Base-by-base conservation (phyloP, 148 eudicot species). In the Dianthus caryophyllus region DNA sequence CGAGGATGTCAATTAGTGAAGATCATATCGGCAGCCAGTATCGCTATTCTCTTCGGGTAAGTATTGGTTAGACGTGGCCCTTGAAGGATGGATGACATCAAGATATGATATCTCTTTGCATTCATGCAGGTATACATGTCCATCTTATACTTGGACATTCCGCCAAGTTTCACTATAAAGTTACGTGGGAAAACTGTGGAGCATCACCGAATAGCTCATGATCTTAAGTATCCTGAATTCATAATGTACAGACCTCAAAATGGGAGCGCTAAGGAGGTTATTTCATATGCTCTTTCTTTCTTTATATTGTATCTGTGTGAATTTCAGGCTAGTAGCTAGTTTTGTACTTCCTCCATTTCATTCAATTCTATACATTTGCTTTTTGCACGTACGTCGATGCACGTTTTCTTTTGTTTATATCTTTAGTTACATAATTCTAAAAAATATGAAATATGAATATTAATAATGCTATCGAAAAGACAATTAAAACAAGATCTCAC, bases 191-290 rank as follows among this genome's bases (percentile, higher is more conserved):
- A 61, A 68, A 84, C 69, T 74, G 87, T 91, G 63, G 71, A 77
- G 71, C 83, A 80, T 76, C 92, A 82, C 83, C 85, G 79, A 73
- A 77, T 91, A 74, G 92, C 84, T 16, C 59, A 48, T 64, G 88
- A 86, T 75, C 91, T 91, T 64, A 91, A 86, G 73, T 87, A 63
- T 81, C 87, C 84, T 6, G 88, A 88, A 51, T 80, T 83, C 72
- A 86, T 91, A 71, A 11, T 84, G 76, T 88, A 91, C 78, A 86
- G 51, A 73, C 97, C 95, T 82, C 89, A 86, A 22, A 83, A 75
- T 43, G 81, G 76, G 55, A 88, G 81, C 64, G 43, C 53, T 70
- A 68, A 64, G 48, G 91, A 91, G 89, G 97, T 90, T 63, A 70
- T 26, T 58, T 56, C 16, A 30, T 47, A 49, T 52, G 48, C 67